Base-by-base conservation (phyloP, 495 filamentous ascomycete genomes). In the Parachaetomium inaequale region DNA sequence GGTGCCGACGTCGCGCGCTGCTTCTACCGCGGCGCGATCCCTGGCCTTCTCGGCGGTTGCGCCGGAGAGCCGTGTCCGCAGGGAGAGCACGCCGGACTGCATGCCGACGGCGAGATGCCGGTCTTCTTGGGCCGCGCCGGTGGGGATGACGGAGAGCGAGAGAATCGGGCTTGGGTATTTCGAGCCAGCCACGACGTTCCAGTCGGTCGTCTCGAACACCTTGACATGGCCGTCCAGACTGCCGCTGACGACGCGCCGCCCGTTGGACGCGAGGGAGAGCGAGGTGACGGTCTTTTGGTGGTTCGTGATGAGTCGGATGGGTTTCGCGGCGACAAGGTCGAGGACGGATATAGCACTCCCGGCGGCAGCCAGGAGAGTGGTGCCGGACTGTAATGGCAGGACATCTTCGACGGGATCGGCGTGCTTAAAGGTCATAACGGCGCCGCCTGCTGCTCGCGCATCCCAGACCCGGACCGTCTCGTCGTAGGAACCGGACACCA, bases 231-330 rank as follows among this genome's bases (percentile, higher is more conserved):
- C 95, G 73, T 99, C 94, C 34, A 99, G 79, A 17, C 86, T 88
- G 72, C 91, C 95, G 70, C 84, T 90, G 61, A 99, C 82, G 51
- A 99, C 79, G 47, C 95, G 83, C 7, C 85, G 85, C 19, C 87
- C 85, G 65, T 89, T 86, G 31, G 89, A 90, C 0, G 92, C 94
- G n/a, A 82, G 70, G 46, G 76, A 79, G 36, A 99, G 81, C 4
- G 89, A 84, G 0, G 94, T 98, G 32, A 99, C 91, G 0, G 94
- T 96, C 84, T 97, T 98, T 75, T 99, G 94, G 73, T 99, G 95
- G 70, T 92, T 96, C 58, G 88, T 86, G 46, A 99, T 87, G 61
- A 95, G 76, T 38, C 91, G 87, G 46, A 93, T 73, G 3, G 92
- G 92, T 68, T 89, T 92, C 29, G 90, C 95, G 51, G 92, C 95